Percentiles rank a stretch among this genome's conserved stretches.
phyloP scores from a whole-genome alignment of 768 basidiomycete species.

The Agrocybe praecox region DNA sequence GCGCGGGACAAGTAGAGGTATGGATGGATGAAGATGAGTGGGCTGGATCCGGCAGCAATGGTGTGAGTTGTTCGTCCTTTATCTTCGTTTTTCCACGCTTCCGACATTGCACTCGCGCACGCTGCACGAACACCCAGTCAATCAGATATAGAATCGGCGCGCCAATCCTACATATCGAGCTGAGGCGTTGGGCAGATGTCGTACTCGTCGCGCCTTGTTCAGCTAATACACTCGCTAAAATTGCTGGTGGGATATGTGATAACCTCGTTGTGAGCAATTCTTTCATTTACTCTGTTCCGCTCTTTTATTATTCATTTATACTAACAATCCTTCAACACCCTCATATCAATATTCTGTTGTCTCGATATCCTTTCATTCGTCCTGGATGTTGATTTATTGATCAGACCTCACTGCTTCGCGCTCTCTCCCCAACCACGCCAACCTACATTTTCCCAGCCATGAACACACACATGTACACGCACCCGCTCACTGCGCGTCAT shows the following conservation, averaged over 20 bases:
- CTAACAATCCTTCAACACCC: too few relatives aligned
- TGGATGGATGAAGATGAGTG: slow-evolving; percentile 96
- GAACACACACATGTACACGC: slow-evolving; percentile 98
- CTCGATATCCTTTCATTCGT: slow-evolving; percentile 1
- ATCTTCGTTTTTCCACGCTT: neutral
- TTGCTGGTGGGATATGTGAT: slow-evolving; percentile 87
- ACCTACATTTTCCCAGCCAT: slow-evolving; percentile 96
- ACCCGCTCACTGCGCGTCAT: slow-evolving; percentile 88
- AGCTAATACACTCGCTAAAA: slow-evolving; percentile 95
- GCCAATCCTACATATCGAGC: slow-evolving; percentile 95
- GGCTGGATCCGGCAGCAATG: slow-evolving; percentile 43
- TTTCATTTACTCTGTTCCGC: neutral
- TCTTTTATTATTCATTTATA: too few relatives aligned
- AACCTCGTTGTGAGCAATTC: slow-evolving; percentile 70
- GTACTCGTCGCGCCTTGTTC: slow-evolving; percentile 96
- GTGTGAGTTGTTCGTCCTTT: slow-evolving; percentile 39
- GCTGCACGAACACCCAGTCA: slow-evolving; percentile 37
- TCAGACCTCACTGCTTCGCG: slow-evolving; percentile 82
- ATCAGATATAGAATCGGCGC: slow-evolving; percentile 78
- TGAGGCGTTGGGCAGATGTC: slow-evolving; percentile 92
- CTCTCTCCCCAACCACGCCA: slow-evolving; percentile 79
- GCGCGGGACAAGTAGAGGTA: slow-evolving; percentile 49
- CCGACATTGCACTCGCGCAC: neutral
- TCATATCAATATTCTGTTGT: too few relatives aligned
- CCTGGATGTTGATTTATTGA: neutral